Evolutionary conservation across 106 monocot species (phyloP), one percentile per base, ranked within the genome.

Genomic region (Ottelia alismoides): DNA sequence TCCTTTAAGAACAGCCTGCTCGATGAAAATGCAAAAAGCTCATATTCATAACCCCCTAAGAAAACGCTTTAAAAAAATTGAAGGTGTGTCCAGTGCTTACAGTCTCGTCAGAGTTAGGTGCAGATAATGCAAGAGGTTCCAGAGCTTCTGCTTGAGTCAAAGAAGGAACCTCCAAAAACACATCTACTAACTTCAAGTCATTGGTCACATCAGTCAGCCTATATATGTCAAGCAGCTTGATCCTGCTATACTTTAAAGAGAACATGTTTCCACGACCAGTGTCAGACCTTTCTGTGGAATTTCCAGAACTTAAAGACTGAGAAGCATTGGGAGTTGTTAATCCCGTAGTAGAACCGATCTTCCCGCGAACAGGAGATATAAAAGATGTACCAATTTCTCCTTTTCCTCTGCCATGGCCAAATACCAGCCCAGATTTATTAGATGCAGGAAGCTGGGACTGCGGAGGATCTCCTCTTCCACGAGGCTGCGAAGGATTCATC

Each of bases 161-260:
- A 46, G 78, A 77, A 51, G 89, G 69, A 25, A 90, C 64, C 70
- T 99, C 85, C 31, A 65, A 22, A 49, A 85, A 74, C 12, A 49
- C 65, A 45, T 72, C 69, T 26, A 73, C 18, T 30, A 65, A 61
- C 47, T 65, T 60, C 57, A 49, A 72, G 54, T 59, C 52, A 23
- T 48, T 66, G 52, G 45, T 70, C 26, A 90, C 1, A 77, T 99
- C 75, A 72, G 72, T 86, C 43, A 44, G 65, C 56, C 77, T 76
- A 61, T 75, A 99, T 58, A 99, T 76, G 57, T 99, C 98, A 65
- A 99, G 83, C 56, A 99, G 55, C 56, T 90, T 99, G 69, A 77
- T 83, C 71, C 90, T 80, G 47, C 74, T 80, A 53, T 99, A 99
- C 73, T 71, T 77, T 27, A 79, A 27, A 51, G 29, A 45, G 53